Evolutionary conservation across 768 basidiomycete genomes (phyloP).

Genomic region (Mycena haematopus): DNA sequence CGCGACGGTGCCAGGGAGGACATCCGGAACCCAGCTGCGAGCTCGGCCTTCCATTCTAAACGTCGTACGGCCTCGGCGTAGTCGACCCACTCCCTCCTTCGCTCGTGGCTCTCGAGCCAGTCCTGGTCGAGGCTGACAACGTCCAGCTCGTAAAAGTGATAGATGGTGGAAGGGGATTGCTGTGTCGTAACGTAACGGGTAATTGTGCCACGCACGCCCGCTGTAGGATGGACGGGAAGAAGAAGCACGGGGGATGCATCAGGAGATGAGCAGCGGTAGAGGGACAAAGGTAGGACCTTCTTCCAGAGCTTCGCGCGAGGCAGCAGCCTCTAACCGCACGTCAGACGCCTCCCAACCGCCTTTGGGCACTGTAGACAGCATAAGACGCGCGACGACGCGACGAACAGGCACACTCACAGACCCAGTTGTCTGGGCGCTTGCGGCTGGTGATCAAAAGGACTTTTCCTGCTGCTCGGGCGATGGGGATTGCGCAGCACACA

Average conservation of each 20-base stretch:
- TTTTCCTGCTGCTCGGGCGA: constrained; percentile 73
- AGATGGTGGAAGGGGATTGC: constrained; percentile 77
- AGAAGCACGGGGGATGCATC: constrained; percentile 56
- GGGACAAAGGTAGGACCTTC: constrained; percentile 92
- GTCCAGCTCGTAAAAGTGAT: constrained; percentile 92
- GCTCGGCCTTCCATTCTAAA: constrained; percentile 85
- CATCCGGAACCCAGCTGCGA: constrained; percentile 74
- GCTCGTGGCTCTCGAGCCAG: constrained; percentile 84
- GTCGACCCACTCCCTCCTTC: constrained; percentile 87
- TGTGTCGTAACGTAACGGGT: constrained; percentile 87
- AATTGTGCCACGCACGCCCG: constrained; percentile 87
- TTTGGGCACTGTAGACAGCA: constrained; percentile 74
- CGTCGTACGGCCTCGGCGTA: constrained; percentile 79
- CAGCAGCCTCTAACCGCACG: constrained; percentile 83
- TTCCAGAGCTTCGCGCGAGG: constrained; percentile 91
- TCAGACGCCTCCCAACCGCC: constrained; percentile 90
- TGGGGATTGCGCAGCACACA: constrained; percentile 91
- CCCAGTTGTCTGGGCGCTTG: constrained; percentile 82
- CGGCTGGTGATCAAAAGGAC: constrained; percentile 86
- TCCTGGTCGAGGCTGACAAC: constrained; percentile 76
- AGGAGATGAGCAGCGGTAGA: constrained; percentile 76
- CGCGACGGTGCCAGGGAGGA: constrained; percentile 72
- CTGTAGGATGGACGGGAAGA: constrained; percentile 53
- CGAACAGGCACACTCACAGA: constrained; percentile 69
- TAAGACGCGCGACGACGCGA: constrained; percentile 25